phyloP scores from a whole-genome alignment of 1,284 basidiomycete species.

The Mycosarcoma maydis region DNA sequence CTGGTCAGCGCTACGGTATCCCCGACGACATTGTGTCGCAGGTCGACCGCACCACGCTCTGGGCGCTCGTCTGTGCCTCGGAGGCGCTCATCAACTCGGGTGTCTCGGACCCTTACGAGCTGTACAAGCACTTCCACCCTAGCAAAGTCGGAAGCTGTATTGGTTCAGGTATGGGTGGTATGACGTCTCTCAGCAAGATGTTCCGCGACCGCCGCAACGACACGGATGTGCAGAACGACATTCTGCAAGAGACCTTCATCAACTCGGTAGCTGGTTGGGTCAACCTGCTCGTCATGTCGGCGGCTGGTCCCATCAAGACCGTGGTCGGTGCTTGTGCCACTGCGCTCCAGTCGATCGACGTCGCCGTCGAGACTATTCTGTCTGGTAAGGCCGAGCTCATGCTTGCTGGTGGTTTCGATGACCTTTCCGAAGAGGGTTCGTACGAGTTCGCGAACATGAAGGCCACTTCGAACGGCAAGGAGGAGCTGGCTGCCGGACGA shows the following conservation, averaged over 20 bases:
- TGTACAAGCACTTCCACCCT: constrained; percentile 86
- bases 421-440: constrained; percentile 95
- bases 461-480: constrained; percentile 94
- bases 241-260: constrained; percentile 87
- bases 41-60: constrained; percentile 91
- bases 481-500: constrained; percentile 97
- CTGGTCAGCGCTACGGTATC: constrained; percentile 93
- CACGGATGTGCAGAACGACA: constrained; percentile 96
- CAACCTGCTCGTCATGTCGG: constrained; percentile 76
- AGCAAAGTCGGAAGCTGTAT: constrained; percentile 76
- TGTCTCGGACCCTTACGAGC: constrained; percentile 89
- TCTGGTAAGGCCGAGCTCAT: constrained; percentile 98
- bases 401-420: constrained; percentile 98
- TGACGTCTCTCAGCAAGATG: constrained; percentile 74
- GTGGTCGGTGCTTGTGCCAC: constrained; percentile 99
- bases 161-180: constrained; percentile 93
- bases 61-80: constrained; percentile 93
- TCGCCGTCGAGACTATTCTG: constrained; percentile 93
- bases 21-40: constrained; percentile 97
- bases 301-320: constrained; percentile 89
- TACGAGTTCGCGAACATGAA: constrained; percentile 98
- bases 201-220: constrained; percentile 98
- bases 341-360: constrained; percentile 95
- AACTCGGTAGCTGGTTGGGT: constrained; percentile 81
- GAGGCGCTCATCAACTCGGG: constrained; percentile 96